Conservation (phyloP, 2,329 filamentous ascomycete species). For the Neofusicoccum ribis region DNA sequence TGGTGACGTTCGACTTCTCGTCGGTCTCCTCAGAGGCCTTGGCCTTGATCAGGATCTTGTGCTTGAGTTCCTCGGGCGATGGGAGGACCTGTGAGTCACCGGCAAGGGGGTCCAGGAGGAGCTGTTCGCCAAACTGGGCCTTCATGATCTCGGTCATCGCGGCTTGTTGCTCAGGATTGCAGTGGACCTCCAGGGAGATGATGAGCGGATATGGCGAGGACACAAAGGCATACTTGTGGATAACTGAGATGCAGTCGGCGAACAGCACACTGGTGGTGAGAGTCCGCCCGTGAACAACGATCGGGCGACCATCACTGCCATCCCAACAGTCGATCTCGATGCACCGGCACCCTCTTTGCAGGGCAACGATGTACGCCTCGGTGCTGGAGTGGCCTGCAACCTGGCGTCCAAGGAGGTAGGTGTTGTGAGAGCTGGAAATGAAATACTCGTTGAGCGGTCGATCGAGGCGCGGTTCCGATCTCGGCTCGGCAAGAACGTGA, state of each 20-base stretch:
- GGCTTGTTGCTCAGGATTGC: slow-evolving; percentile 76
- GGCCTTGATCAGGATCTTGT: slow-evolving; percentile 88
- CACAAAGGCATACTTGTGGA: slow-evolving; percentile 91
- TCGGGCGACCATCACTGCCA: slow-evolving; percentile 79
- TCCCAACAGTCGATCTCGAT: slow-evolving; percentile 99
- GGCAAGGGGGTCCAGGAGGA: slow-evolving; percentile 75
- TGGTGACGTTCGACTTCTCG: slow-evolving; percentile 39
- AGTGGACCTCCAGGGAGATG: slow-evolving; percentile 95
- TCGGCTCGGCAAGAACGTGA: slow-evolving; percentile 62
- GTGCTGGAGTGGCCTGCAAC: slow-evolving; percentile 87
- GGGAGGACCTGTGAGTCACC: slow-evolving; percentile 69
- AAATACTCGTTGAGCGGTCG: slow-evolving; percentile 94
- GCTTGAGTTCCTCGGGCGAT: slow-evolving; percentile 80
- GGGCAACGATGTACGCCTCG: slow-evolving; percentile 88
- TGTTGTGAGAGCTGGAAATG: slow-evolving; percentile 98
- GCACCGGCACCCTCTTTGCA: slow-evolving; percentile 88
- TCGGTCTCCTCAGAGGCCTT: slow-evolving; percentile 69
- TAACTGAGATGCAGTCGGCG: slow-evolving; percentile 85
- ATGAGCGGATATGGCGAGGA: slow-evolving; percentile 87
- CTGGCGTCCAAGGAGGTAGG: slow-evolving; percentile 89
- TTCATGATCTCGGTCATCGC: slow-evolving; percentile 90
- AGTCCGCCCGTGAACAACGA: slow-evolving; percentile 88
- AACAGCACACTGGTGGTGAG: slow-evolving; percentile 88
- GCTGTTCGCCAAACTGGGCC: slow-evolving; percentile 74
- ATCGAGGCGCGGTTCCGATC: slow-evolving; percentile 67